These are phyloP conservation scores for Boletus huronensis DNA, from an alignment of 768 basidiomycete species.

Conservation along the genomic window DNA sequence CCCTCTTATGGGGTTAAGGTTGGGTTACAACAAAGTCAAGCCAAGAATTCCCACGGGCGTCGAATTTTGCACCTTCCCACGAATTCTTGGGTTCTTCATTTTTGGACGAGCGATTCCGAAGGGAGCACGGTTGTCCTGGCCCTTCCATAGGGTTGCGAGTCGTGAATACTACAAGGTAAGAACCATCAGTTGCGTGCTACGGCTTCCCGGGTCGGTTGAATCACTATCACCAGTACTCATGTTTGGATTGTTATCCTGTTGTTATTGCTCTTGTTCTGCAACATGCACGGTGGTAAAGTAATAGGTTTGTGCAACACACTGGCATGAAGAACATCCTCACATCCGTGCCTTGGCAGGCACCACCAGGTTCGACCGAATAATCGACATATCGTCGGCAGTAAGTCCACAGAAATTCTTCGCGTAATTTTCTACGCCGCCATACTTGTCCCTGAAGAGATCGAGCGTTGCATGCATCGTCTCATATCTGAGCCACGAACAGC, in stretches of 20 bases:
- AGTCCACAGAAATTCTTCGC: slow-evolving; percentile 53
- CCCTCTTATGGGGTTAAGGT: no score
- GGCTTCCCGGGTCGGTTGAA: neutral
- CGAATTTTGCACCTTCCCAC: no score
- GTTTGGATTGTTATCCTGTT: neutral
- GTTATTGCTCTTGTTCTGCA: neutral
- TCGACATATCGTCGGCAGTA: slow-evolving; percentile 57
- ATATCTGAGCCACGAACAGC: slow-evolving; percentile 38
- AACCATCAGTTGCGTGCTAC: no score
- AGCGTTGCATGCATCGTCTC: slow-evolving; percentile 79
- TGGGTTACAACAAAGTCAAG: no score
- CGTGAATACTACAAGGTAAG: no score
- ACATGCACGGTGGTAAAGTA: slow-evolving; percentile 3
- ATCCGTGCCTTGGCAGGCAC: slow-evolving; percentile 31
- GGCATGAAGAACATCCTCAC: slow-evolving; percentile 15
- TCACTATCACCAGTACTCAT: neutral
- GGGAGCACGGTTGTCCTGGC: no score
- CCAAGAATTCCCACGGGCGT: no score
- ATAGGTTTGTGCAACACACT: neutral
- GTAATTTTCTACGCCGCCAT: slow-evolving; percentile 68
- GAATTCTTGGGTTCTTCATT: no score
- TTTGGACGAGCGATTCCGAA: no score
- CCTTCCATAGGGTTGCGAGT: no score
- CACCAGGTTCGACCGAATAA: slow-evolving; percentile 57
- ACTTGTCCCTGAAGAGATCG: slow-evolving; percentile 54